Evolutionary conservation across 306 rosid genomes (phyloP).

Genomic region (Acacia crassicarpa): DNA sequence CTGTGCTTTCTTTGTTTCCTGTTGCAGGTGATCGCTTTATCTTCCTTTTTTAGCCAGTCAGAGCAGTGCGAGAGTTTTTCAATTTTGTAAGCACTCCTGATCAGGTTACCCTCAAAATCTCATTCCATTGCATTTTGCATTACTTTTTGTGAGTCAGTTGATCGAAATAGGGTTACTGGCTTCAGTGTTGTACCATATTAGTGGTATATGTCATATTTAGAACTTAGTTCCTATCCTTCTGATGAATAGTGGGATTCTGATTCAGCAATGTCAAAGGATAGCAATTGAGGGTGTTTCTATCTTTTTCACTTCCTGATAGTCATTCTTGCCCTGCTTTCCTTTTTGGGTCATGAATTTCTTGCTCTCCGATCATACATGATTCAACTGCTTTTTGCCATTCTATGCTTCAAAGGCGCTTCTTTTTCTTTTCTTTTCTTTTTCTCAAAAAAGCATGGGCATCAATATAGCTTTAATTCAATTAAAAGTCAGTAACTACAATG

Average conservation of each 20-base stretch:
- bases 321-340: background rate
- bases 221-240: slow-evolving; percentile 23
- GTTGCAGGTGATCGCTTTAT: slow-evolving; percentile 45
- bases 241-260: slow-evolving; percentile 11
- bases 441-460: background rate
- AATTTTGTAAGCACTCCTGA: slow-evolving; percentile 44
- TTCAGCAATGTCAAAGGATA: slow-evolving; percentile 7
- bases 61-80: slow-evolving; percentile 46
- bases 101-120: slow-evolving; percentile 43
- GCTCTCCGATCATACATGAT: background rate
- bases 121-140: slow-evolving; percentile 27
- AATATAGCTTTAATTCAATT: background rate
- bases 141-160: slow-evolving; percentile 28
- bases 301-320: background rate
- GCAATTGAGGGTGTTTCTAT: slow-evolving; percentile 8
- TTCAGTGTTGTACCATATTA: slow-evolving; percentile 40
- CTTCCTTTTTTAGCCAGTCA: slow-evolving; percentile 28
- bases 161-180: slow-evolving; percentile 29
- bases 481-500: background rate
- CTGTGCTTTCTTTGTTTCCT: slow-evolving; percentile 23
- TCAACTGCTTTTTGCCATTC: background rate
- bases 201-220: slow-evolving; percentile 35
- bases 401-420: background rate
- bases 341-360: slow-evolving; percentile 17
- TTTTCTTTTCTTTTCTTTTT: too few species aligned